Conservation (phyloP, 2,329 filamentous ascomycete genomes). For the Aspergillus pseudoviridinutans region DNA sequence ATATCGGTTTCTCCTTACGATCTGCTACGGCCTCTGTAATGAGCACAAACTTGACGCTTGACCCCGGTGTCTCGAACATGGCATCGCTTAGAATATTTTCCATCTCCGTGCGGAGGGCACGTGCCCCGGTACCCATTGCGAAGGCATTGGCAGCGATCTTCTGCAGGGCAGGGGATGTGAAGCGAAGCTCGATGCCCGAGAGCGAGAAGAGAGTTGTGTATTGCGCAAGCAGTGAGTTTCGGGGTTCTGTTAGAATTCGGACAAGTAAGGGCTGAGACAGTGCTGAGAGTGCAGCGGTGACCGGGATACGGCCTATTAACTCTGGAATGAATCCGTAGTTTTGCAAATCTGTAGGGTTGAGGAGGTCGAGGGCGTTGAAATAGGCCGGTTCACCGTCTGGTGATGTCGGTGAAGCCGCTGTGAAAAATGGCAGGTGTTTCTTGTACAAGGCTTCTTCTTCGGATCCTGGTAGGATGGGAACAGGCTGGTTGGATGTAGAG, state of each 20-base stretch:
- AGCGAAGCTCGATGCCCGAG: constrained; percentile 69
- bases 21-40: constrained; percentile 67
- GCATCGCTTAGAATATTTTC: constrained; percentile 73
- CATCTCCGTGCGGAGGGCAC: constrained; percentile 75
- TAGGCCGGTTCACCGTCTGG: constrained; percentile 42
- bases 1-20: constrained; percentile 54
- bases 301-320: constrained; percentile 90
- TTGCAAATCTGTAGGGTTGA: constrained; percentile 72
- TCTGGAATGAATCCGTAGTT: constrained; percentile 90
- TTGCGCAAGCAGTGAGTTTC: constrained; percentile 81
- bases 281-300: constrained; percentile 78
- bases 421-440: constrained; percentile 57
- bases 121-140: constrained; percentile 71
- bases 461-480: constrained; percentile 57
- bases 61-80: constrained; percentile 72
- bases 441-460: constrained; percentile 60
- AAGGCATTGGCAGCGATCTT: constrained; percentile 71
- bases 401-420: constrained; percentile 49
- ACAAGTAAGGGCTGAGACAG: constrained; percentile 67
- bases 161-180: constrained; percentile 76
- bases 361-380: constrained; percentile 64
- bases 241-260: constrained; percentile 86
- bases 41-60: constrained; percentile 65
- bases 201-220: constrained; percentile 86
- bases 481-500: constrained; percentile 34